Base-by-base conservation (phyloP, 257 asterid genomes). In the Echites panduratus region DNA sequence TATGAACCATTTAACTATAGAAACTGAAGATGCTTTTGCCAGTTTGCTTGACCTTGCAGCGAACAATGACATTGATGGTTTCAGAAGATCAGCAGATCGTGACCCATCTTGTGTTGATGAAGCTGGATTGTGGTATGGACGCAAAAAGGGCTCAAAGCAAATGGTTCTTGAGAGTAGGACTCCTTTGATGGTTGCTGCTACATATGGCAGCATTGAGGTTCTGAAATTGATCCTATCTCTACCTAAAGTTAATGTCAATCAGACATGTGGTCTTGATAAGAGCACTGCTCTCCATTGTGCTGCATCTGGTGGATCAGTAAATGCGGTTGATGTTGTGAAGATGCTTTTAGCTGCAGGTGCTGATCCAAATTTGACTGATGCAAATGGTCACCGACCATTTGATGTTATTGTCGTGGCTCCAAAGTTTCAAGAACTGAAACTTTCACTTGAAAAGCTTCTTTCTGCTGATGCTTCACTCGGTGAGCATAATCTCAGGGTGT, bases 121-220 rank as follows among this genome's bases (percentile, higher is more conserved):
- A 74, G 88, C 80, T 19, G 98, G 94, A 29, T 70, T 70, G 35
- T 92, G 98, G 98, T 92, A 92, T 53, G 92, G 96, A 16, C 90
- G 93, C 14, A 84, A 79, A 75, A 89, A 83, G 35, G 96, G 93
- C 81, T 86, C 94, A 8, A 86, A 80, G 47, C 88, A 87, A 70
- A 90, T 92, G 98, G 91, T 83, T 73, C 84, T 87, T 14, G 91
- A 90, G 71, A 89, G 79, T 49, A 79, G 93, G 82, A 92, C 96
- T 70, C 96, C 98, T 3, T 80, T 90, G 76, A 85, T 92, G 96
- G 94, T 92, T 66, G 96, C 98, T 57, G 85, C 96, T 57, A 88
- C 88, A 16, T 92, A 88, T 72, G 98, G 98, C 9, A 89, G 96
- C 75, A 47, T 85, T 5, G 96, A 88, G 71, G 89, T 88, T 64